Evolutionary conservation across 345 rosid genomes (phyloP), one percentile per base, ranked within the genome.

Genomic region (Salix suchowensis): DNA sequence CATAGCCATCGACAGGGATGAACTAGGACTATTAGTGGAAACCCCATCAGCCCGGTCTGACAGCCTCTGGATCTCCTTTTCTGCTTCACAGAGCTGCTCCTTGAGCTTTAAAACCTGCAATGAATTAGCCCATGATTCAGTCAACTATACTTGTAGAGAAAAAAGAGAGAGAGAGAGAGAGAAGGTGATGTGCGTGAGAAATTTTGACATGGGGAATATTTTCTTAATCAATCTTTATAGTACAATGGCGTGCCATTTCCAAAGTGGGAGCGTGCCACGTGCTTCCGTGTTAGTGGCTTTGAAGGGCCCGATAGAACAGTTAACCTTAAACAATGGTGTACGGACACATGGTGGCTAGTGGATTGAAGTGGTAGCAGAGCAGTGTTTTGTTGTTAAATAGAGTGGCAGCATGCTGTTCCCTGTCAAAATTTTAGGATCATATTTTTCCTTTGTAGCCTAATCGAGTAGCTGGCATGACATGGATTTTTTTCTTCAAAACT

Each of bases 81-180:
- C 84, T 10, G 94, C 82, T 46, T 85, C 92, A 1, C 40, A 55
- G 6, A 89, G 67, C 42, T 87, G 86, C 5, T 87, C 90, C 7
- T 84, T 88, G 60, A 94, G 86, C 79, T 85, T 85, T 40, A 88
- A 4, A 14, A 94, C 86, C 98, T 92, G 75, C n/a, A 65, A 14
- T 58, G 6, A 7, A 60, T 23, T 26, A 7, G 19, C n/a, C 37
- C 37, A 65, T 30, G 2, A 21, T 6, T 54, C 6, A 55, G 15
- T 2, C 3, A 36, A 19, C 3, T 5, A 34, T 36, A 44, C 14
- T 10, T 46, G 15, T 46, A 15, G 50, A 46, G 50, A 44, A 4
- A 44, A 1, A 14, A 46, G 16, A 46, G 37, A 34, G 37, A 32
- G 32, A 28, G 30, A 28, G 30, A 32, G 34, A 44, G 15, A 46